Evolutionary conservation across 2,329 filamentous ascomycete genomes (phyloP), one percentile per base, ranked within the genome.

Genomic region (Leptodontidium sp.): DNA sequence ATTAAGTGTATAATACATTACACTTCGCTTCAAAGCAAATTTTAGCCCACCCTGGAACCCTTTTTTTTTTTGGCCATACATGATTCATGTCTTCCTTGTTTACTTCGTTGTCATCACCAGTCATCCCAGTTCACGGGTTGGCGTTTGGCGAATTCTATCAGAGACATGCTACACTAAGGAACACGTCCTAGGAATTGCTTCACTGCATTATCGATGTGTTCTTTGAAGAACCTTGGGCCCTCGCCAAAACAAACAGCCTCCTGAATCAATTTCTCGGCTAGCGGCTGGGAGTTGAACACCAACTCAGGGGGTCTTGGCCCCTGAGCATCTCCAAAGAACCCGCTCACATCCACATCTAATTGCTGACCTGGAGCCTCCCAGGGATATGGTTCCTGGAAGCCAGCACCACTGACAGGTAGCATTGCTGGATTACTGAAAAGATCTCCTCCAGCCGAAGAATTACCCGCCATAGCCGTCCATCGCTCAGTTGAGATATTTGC

Each of bases 231-330:
- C 21, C 61, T 52, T 14, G 66, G 66, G 3, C 66, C 66, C 49
- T 65, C 61, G 40, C 66, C 66, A 49, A 65, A 68, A 40, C 66
- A 68, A 17, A 65, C 57, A 8, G 66, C 50, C 12, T 61, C 32
- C 14, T 49, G 7, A n/a, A 65, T 62, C 14, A 65, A 38, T 12
- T 45, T 26, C 50, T 65, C 49, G 55, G 57, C 55, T 15, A 68
- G 26, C 29, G 49, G 26, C 21, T 52, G 49, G 7, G 62, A 24
- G 17, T 68, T 50, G 26, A 65, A 55, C 6, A 43, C 55, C 17
- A 52, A 29, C 29, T 52, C 11, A 15, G 26, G 9, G 9, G 17
- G 32, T 24, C 55, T 58, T n/a, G 35, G 21, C 17, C 4, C 32
- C 32, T 21, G 32, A n/a, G 15, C 17, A 15, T 58, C 11, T 40